Conservation (phyloP, 345 rosid species). For the Citrus glauca region DNA sequence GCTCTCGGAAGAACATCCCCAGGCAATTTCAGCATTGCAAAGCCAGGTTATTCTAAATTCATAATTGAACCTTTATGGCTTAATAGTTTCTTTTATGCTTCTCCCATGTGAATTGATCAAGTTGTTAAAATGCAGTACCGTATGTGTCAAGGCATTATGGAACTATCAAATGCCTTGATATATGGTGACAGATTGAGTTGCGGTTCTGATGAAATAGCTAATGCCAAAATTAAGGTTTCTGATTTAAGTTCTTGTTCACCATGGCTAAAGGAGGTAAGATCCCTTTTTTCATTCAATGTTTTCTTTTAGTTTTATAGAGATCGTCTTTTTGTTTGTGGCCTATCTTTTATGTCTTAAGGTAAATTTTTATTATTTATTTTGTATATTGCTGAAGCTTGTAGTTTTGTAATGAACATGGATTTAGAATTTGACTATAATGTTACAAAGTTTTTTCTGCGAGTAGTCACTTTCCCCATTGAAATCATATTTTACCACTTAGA, state of each 20-base stretch:
- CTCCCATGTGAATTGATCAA: conserved; percentile 16
- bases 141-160: conserved; percentile 92
- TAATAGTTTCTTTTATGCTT: not conserved
- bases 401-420: not conserved
- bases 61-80: conserved; percentile 8
- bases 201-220: conserved; percentile 84
- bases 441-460: too few relatives aligned
- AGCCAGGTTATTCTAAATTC: conserved; percentile 66
- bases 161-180: conserved; percentile 86
- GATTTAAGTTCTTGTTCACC: conserved; percentile 35
- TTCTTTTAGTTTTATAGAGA: not conserved
- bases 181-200: conserved; percentile 85
- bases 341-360: not conserved
- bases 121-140: conserved; percentile 66
- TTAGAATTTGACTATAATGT: not conserved
- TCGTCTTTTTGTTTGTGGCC: not conserved
- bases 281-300: not conserved
- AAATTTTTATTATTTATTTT: not conserved
- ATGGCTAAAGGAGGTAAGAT: conserved; percentile 73
- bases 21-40: conserved; percentile 89
- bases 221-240: conserved; percentile 56
- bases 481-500: too few relatives aligned
- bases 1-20: conserved; percentile 98
- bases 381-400: not conserved
- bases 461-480: too few relatives aligned